phyloP scores from a whole-genome alignment of 2,329 filamentous ascomycete species.

The Neonectria coccinea region DNA sequence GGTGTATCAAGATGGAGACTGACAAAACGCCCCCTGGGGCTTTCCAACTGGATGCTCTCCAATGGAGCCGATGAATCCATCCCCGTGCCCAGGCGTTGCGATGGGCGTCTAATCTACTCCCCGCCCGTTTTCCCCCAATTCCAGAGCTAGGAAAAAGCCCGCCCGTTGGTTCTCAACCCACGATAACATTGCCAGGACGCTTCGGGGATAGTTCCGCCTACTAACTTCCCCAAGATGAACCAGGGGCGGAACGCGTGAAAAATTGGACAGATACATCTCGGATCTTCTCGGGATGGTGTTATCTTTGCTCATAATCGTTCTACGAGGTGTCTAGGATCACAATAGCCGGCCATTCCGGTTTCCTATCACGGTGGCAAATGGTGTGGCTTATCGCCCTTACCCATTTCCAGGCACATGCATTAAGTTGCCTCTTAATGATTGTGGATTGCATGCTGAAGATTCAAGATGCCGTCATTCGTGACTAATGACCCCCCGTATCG shows the following conservation, averaged over 20 bases:
- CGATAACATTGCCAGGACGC: neutral
- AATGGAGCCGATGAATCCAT: neutral
- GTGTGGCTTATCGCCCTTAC: neutral
- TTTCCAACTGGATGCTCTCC: neutral
- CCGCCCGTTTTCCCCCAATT: neutral
- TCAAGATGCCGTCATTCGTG: neutral
- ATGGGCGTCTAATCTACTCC: neutral
- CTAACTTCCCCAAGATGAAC: neutral
- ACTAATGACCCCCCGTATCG: neutral
- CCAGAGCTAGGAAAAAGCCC: neutral
- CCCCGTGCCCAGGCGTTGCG: neutral
- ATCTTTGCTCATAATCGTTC: conserved; percentile 7
- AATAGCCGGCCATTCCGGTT: neutral
- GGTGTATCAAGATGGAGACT: no score
- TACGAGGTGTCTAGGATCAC: conserved; percentile 10
- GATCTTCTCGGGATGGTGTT: conserved; percentile 31
- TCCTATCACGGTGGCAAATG: neutral
- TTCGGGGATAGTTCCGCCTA: neutral
- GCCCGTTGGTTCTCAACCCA: neutral
- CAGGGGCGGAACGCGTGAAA: neutral
- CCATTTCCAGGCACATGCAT: neutral
- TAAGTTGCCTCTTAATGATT: neutral
- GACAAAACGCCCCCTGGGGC: no score
- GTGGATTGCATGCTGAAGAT: neutral
- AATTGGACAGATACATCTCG: conserved; percentile 5